Base-by-base conservation (phyloP, 768 basidiomycete species). In the Paxillus rubicundulus region DNA sequence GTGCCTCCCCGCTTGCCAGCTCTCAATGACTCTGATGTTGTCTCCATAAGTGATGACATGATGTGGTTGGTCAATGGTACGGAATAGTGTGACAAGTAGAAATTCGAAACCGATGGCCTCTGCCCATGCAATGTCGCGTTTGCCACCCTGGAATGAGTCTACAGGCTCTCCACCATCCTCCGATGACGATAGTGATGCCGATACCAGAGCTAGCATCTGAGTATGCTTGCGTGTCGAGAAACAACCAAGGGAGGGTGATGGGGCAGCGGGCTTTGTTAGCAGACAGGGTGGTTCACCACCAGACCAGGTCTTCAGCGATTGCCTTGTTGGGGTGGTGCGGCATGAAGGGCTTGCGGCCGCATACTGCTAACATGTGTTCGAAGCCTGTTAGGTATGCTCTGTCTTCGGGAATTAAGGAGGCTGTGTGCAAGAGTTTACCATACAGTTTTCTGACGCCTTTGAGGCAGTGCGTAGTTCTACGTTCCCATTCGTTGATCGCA, bases 301-400 rank as follows among this genome's bases (percentile, higher is more conserved):
- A 53, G 1, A 36, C 14, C 9, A 46, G 14, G 38, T 52, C 20
- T 0, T 48, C 16, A 0, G 52, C 33, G 1, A 47, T 38, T 2
- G 2, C 9, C 30, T 52, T 46, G 5, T 21, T 28, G 9, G 50
- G 17, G 12, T 28, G 17, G 1, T 53, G 64, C 16, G 63, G 72
- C 28, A 56, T 30, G 63, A 71, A 70, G 33, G 72, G 74, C 60
- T 56, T 34, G 16, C 68, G 12, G 42, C 47, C 12, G 50, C 60
- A 70, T 3, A 60, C 34, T 1, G 58, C 60, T 3, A 78, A 45
- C 60, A 77, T 70, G 54, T 62, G 21, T 51, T 79, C 72, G 47
- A 79, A 54, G 21, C 42, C 43, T 47, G 70, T 75, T 54, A 80
- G 68, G 55, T 72, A 75, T 4, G 77, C 71, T 5, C 72, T 66